phyloP scores from a whole-genome alignment of 495 filamentous ascomycete genomes.

The Hypomontagnella monticulosa region DNA sequence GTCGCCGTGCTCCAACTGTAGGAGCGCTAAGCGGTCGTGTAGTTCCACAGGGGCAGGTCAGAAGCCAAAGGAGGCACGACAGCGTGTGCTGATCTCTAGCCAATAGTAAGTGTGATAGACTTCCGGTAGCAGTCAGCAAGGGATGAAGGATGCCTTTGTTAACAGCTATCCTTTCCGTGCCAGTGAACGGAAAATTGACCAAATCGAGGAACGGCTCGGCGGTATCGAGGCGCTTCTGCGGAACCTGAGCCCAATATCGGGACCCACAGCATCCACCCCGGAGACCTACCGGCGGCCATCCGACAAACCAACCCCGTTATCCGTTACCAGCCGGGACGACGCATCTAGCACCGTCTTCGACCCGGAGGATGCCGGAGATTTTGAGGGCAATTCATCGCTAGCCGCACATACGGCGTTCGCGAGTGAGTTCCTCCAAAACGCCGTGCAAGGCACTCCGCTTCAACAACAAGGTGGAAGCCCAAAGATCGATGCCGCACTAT shows the following conservation, averaged over 20 bases:
- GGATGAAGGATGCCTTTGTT: neutral
- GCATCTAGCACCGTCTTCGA: constrained; percentile 43
- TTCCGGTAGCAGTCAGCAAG: neutral
- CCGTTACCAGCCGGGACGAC: constrained; percentile 30
- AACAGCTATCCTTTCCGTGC: neutral
- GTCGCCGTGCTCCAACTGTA: constrained; percentile 73
- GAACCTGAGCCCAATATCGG: constrained; percentile 46
- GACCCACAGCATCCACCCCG: constrained; percentile 15
- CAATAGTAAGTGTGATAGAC: constrained; percentile 65
- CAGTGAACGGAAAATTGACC: constrained; percentile 76
- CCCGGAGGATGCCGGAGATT: constrained; percentile 55
- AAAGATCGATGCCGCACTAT: constrained; percentile 65
- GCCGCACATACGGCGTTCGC: constrained; percentile 71
- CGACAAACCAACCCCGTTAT: constrained; percentile 28
- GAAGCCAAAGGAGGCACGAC: constrained; percentile 65
- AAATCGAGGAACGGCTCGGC: constrained; percentile 69
- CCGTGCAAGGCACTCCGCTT: constrained; percentile 63
- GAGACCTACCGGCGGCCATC: constrained; percentile 9
- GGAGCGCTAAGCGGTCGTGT: constrained; percentile 62
- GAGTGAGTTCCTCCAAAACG: constrained; percentile 68
- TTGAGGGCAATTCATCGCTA: constrained; percentile 70
- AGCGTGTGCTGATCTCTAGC: constrained; percentile 72
- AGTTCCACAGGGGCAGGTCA: constrained; percentile 70
- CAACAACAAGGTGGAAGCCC: constrained; percentile 54
- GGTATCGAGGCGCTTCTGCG: constrained; percentile 66